Conservation (phyloP, 2,329 filamentous ascomycete genomes). For the Colletotrichum scovillei region DNA sequence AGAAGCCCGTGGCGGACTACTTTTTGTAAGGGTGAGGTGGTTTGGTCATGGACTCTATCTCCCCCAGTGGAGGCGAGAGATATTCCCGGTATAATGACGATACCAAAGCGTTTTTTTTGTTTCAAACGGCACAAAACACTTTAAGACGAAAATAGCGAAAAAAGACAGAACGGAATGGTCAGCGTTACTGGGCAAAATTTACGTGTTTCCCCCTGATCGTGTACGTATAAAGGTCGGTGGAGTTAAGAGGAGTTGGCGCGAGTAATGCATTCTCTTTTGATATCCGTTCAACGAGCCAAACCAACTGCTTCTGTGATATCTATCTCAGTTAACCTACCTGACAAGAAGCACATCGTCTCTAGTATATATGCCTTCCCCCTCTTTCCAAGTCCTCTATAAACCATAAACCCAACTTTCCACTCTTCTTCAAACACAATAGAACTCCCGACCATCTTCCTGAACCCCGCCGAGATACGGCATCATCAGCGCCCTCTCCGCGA, state of each 20-base stretch:
- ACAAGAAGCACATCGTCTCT: neutral
- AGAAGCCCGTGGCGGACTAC: slow-evolving; percentile 98
- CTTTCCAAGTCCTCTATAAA: neutral
- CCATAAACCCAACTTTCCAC: neutral
- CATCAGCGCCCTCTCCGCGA: neutral
- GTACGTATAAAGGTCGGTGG: neutral
- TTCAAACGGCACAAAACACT: neutral
- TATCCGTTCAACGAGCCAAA: neutral
- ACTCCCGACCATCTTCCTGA: neutral
- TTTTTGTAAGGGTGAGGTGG: slow-evolving; percentile 69
- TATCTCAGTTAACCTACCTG: neutral
- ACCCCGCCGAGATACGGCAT: neutral
- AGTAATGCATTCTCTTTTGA: neutral
- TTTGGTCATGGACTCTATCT: slow-evolving; percentile 19
- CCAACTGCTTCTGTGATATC: neutral
- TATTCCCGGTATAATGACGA: slow-evolving; percentile 38
- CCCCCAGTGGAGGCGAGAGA: neutral
- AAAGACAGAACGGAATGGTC: neutral
- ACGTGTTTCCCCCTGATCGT: neutral
- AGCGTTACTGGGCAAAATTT: neutral
- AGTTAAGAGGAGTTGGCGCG: slow-evolving; percentile 8
- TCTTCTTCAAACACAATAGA: neutral
- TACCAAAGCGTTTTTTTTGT: neutral
- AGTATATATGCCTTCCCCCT: neutral
- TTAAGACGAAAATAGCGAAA: neutral